These are phyloP conservation scores for Leccinum pallidistipes DNA, from an alignment of 1,284 basidiomycete species.

Conservation along the genomic window DNA sequence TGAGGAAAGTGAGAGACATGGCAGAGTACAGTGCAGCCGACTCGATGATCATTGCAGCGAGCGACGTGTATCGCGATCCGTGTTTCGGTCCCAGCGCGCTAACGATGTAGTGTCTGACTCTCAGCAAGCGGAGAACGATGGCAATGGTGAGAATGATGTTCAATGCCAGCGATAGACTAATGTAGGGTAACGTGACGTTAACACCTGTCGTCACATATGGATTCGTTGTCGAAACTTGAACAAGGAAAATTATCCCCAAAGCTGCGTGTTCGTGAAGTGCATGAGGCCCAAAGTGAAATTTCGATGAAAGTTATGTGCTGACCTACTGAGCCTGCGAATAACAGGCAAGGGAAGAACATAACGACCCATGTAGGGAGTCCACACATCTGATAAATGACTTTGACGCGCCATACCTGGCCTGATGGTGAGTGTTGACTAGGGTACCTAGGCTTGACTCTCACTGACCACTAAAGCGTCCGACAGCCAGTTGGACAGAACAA, in stretches of 20 bases:
- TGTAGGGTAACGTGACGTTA: constrained; percentile 23
- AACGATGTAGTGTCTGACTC: constrained; percentile 2
- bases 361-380: constrained; percentile 15
- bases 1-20: constrained; percentile 18
- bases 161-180: constrained; percentile 21
- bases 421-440: neutral
- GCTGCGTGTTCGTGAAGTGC: neutral
- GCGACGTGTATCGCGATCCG: constrained; percentile 21
- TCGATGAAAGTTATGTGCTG: neutral
- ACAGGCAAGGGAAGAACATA: constrained; percentile 22
- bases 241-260: constrained; percentile 9
- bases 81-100: constrained; percentile 15
- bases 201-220: constrained; percentile 15
- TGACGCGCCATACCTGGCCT: constrained; percentile 33
- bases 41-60: constrained; percentile 26
- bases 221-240: constrained; percentile 20
- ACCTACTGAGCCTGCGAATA: constrained; percentile 20
- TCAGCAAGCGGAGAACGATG: constrained; percentile 25
- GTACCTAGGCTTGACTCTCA: neutral
- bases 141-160: constrained; percentile 27
- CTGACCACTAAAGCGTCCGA: constrained; percentile 32
- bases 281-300: neutral
- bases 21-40: constrained; percentile 26
- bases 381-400: constrained; percentile 23
- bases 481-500: constrained; percentile 25